These are phyloP conservation scores for Calonectria pseudoturangicola DNA, from an alignment of 2,329 filamentous ascomycete genomes.

Conservation along the genomic window DNA sequence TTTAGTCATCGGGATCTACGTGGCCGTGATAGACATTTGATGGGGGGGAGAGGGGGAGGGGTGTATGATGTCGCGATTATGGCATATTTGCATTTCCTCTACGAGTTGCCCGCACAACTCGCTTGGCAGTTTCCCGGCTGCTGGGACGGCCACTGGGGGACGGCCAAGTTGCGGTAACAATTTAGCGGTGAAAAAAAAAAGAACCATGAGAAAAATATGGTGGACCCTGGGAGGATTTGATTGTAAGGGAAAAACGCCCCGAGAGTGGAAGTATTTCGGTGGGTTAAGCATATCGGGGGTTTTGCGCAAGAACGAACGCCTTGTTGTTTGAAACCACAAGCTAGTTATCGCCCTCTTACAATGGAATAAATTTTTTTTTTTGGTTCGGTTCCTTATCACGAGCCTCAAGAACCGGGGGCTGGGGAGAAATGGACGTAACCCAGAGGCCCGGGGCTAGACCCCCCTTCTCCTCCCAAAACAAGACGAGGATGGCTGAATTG, in stretches of 20 bases:
- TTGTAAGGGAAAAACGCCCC: not conserved
- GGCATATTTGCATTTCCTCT: not conserved
- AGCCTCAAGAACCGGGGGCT: not conserved
- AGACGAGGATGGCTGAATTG: too few relatives aligned
- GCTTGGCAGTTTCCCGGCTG: not conserved
- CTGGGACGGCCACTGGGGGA: not conserved
- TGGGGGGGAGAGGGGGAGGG: too few relatives aligned
- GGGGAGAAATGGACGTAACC: not conserved
- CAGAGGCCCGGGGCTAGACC: not conserved
- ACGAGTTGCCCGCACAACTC: not conserved
- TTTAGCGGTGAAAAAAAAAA: not conserved
- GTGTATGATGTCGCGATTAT: not conserved
- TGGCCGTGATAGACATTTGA: not conserved
- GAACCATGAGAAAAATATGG: not conserved
- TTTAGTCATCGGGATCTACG: constrained; percentile 15
- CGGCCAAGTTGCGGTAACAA: not conserved
- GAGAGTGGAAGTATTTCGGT: not conserved
- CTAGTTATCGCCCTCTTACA: not conserved
- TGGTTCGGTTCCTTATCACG: not conserved
- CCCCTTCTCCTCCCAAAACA: not conserved
- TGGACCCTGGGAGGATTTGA: not conserved
- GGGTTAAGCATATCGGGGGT: not conserved
- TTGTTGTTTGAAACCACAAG: constrained; percentile 13
- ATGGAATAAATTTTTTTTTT: not conserved
- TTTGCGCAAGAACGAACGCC: not conserved